Evolutionary conservation across 1,139 yeast species (phyloP).

Genomic region (Kurtzmaniella quercitrusa): DNA sequence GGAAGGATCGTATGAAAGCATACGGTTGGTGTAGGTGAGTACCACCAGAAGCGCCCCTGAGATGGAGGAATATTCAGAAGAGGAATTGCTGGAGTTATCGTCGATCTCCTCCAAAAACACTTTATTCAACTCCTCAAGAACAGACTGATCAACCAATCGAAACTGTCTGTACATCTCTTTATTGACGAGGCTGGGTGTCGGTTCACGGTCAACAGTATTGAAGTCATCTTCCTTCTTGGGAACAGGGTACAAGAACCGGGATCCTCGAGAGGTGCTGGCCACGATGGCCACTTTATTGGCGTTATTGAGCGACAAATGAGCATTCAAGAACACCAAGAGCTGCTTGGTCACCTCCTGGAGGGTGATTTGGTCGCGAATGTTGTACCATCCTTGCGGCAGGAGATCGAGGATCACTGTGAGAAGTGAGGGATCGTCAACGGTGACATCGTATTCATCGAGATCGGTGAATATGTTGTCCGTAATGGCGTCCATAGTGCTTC

Average conservation of each 20-base stretch:
- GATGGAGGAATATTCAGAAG: slow-evolving; percentile 44
- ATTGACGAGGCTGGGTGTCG: slow-evolving; percentile 20
- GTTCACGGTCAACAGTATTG: slow-evolving; percentile 4
- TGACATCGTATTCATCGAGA: slow-evolving; percentile 25
- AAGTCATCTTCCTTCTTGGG: slow-evolving; percentile 22
- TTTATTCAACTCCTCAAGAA: slow-evolving; percentile 56
- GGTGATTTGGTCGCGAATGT: slow-evolving; percentile 39
- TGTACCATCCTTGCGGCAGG: slow-evolving; percentile 74
- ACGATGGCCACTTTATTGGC: slow-evolving; percentile 82
- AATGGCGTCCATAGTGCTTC: slow-evolving; percentile 60
- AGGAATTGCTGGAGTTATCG: slow-evolving; percentile 12
- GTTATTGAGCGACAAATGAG: slow-evolving; percentile 81
- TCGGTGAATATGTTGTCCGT: slow-evolving; percentile 63
- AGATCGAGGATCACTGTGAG: slow-evolving; percentile 77
- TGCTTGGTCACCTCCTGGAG: slow-evolving; percentile 56
- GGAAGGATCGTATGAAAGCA: slow-evolving; percentile 48
- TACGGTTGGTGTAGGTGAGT: slow-evolving; percentile 72
- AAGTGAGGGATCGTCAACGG: slow-evolving; percentile 71
- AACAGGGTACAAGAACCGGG: slow-evolving; percentile 69
- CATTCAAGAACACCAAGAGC: slow-evolving; percentile 69
- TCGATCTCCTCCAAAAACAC: slow-evolving; percentile 34
- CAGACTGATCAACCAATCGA: slow-evolving; percentile 72
- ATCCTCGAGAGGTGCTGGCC: slow-evolving; percentile 70
- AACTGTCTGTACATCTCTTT: slow-evolving; percentile 80
- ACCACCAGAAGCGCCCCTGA: slow-evolving; percentile 81